Evolutionary conservation across 2,329 filamentous ascomycete species (phyloP).

Genomic region (Ceratocystiopsis brevicomis): DNA sequence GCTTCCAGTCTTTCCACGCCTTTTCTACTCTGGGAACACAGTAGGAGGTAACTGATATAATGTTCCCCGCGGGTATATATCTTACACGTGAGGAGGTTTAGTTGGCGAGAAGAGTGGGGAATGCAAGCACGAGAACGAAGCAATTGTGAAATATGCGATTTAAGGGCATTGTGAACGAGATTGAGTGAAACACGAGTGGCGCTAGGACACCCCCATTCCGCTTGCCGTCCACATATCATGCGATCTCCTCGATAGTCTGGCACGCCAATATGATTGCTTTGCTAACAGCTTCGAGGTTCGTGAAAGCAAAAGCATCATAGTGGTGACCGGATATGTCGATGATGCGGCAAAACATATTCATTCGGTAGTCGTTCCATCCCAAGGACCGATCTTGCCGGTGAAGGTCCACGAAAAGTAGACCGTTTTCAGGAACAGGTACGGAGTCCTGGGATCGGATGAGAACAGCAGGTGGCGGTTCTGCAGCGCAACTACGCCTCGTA

Average conservation of each 20-base stretch:
- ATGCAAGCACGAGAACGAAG: too few relatives aligned
- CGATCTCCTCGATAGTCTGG: slow-evolving; percentile 8
- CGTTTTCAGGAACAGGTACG: slow-evolving; percentile 17
- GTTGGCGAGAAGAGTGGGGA: too few relatives aligned
- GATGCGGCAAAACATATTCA: slow-evolving; percentile 24
- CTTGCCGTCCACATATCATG: not conserved
- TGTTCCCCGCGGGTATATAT: too few relatives aligned
- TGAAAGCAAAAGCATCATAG: slow-evolving; percentile 25
- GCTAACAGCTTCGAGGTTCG: slow-evolving; percentile 12
- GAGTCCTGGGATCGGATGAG: slow-evolving; percentile 25
- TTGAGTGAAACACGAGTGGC: too few relatives aligned
- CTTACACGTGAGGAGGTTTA: too few relatives aligned
- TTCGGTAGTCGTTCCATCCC: slow-evolving; percentile 30
- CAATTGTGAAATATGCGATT: too few relatives aligned
- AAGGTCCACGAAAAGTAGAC: slow-evolving; percentile 21
- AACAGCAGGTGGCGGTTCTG: slow-evolving; percentile 19
- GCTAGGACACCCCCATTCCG: too few relatives aligned
- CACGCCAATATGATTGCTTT: slow-evolving; percentile 14
- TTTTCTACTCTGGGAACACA: too few relatives aligned
- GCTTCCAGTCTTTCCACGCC: too few relatives aligned
- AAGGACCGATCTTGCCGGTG: slow-evolving; percentile 22
- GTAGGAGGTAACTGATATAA: too few relatives aligned
- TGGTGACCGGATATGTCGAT: slow-evolving; percentile 33
- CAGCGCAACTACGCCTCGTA: too few relatives aligned
- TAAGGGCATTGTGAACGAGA: too few relatives aligned